phyloP scores from a whole-genome alignment of 768 basidiomycete genomes.

The Tephrocybe sp. region DNA sequence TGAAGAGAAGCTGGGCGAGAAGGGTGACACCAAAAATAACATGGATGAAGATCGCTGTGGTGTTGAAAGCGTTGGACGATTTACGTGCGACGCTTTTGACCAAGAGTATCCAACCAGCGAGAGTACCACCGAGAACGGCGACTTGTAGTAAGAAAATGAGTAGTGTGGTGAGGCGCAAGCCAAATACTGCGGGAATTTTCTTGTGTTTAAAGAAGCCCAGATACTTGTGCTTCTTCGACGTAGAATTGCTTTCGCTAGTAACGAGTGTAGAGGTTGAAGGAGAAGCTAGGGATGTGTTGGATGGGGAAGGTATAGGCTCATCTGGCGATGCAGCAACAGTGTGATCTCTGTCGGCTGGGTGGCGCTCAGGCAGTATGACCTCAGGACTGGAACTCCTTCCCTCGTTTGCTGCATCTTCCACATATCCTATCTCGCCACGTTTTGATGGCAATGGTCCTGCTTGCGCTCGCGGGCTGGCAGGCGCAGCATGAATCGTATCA shows the following conservation, averaged over 20 bases:
- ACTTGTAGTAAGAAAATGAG: conserved; percentile 39
- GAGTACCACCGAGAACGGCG: conserved; percentile 41
- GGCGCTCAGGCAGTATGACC: conserved; percentile 37
- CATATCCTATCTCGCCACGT: conserved; percentile 64
- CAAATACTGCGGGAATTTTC: conserved; percentile 35
- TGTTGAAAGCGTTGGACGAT: conserved; percentile 1
- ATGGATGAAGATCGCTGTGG: conserved; percentile 55
- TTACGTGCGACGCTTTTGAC: conserved; percentile 18
- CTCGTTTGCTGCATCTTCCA: conserved; percentile 36
- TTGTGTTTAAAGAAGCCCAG: conserved; percentile 39
- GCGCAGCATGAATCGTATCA: too few species aligned
- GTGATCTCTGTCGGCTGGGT: conserved; percentile 44
- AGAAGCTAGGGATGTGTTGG: conserved; percentile 17
- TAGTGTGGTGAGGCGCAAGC: conserved; percentile 46
- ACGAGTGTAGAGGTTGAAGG: conserved; percentile 18
- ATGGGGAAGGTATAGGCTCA: conserved; percentile 10
- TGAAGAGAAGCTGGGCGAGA: conserved; percentile 54
- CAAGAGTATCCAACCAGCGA: conserved; percentile 55
- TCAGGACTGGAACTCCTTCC: conserved; percentile 18
- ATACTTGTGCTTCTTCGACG: conserved; percentile 30
- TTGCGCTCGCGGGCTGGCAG: conserved; percentile 39
- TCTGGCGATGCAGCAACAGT: conserved; percentile 16
- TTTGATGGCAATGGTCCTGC: conserved; percentile 64
- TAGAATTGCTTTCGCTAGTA: conserved; percentile 19
- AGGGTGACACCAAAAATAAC: conserved; percentile 53